Evolutionary conservation across 139 green algal genomes (phyloP), one percentile per base, ranked within the genome.

Genomic region (Picochlorum costavermella): DNA sequence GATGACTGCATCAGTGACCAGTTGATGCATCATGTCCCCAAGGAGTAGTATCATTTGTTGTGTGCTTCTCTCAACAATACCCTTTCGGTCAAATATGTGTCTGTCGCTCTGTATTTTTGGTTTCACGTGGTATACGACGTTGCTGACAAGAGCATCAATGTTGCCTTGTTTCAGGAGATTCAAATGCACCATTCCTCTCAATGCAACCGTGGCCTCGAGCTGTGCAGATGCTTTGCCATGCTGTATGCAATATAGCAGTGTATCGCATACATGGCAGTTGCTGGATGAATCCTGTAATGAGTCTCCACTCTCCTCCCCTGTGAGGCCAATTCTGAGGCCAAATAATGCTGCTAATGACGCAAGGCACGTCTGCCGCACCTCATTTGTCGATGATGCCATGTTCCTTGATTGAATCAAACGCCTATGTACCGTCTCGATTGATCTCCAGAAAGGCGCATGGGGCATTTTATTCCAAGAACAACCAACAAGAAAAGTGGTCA

Each of bases 401-500:
- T 11, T 40, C 33, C 12, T 40, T 11, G 33, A 40, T 8, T 40
- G 6, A 3, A 40, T 40, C 33, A 40, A 1, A 40, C 33, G 33
- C 11, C 8, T 40, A 40, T 20, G n/a, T 20, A 55, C 1, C 17
- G 46, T 26, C 5, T 20, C 0, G 46, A 55, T 28, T 28, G n/a
- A 28, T 28, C 46, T 55, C n/a, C 17, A 28, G 17, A 55, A 55
- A 55, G 10, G 17, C 46, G 4, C 46, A 23, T 20, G 46, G 5
- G 46, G 46, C 46, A 59, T 30, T 59, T 23, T 30, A 9, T 59
- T 33, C 23, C 25, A 33, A n/a, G 25, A 30, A 3, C n/a, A 30
- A 13, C 50, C 50, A 0, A 25, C n/a, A 33, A 59, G 25, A 5
- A 59, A 36, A 16, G 50, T 59, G 10, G 50, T 33, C 51, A 90